Evolutionary conservation across 176 grass and related monocot genomes (phyloP).

Genomic region (Avena atlantica): DNA sequence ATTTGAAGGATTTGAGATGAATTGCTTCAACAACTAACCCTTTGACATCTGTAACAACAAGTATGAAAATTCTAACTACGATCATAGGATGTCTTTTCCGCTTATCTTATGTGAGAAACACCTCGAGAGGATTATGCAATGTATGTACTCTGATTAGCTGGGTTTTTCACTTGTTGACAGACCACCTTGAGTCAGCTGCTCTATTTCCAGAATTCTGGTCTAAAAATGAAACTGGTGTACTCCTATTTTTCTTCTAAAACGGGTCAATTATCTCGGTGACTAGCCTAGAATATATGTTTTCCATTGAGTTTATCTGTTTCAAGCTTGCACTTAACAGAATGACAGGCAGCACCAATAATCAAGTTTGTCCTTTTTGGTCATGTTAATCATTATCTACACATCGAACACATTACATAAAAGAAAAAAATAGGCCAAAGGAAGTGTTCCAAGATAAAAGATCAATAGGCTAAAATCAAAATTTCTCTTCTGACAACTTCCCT

Average conservation of each 20-base stretch:
- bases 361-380: neutral
- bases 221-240: neutral
- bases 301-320: neutral
- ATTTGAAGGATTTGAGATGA: neutral
- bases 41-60: neutral
- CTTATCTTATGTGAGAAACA: neutral
- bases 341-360: neutral
- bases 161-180: neutral
- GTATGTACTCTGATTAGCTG: neutral
- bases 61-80: neutral
- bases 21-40: neutral
- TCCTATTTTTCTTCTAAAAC: neutral
- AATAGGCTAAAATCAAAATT: neutral
- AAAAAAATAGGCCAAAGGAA: neutral
- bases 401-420: neutral
- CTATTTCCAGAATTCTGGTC: neutral
- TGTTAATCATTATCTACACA: neutral
- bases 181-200: neutral
- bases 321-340: neutral
- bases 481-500: conserved; percentile 21
- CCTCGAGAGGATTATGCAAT: neutral
- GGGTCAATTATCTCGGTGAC: neutral
- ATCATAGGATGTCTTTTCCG: neutral
- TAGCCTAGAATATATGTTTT: neutral
- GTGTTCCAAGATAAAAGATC: too few relatives aligned